These are phyloP conservation scores for Solanum aculeatissimum DNA, from an alignment of 305 asterid genomes.

Conservation along the genomic window DNA sequence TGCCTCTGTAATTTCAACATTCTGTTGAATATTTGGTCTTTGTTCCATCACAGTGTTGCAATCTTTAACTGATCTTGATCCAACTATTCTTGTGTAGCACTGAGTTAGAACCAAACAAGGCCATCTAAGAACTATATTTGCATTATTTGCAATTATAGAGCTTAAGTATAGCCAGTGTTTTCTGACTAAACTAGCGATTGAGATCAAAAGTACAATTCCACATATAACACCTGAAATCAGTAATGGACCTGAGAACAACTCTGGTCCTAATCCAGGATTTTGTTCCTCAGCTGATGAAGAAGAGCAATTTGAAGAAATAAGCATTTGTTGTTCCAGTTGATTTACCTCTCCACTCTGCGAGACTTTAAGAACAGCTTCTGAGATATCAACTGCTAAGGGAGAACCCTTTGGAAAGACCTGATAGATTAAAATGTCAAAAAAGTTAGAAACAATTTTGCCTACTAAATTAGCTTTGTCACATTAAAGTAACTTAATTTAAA, in stretches of 20 bases:
- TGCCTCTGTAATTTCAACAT: background rate
- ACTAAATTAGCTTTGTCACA: no score
- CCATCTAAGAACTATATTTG: background rate
- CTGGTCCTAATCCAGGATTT: background rate
- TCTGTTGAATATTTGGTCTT: background rate
- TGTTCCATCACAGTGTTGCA: background rate
- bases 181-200: background rate
- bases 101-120: background rate
- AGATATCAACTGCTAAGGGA: conserved; percentile 31
- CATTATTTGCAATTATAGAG: background rate
- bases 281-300: background rate
- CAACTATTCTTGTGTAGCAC: background rate
- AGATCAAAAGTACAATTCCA: background rate
- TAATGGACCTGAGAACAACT: conserved; percentile 8
- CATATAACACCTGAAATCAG: conserved; percentile 8
- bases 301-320: conserved; percentile 19
- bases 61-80: background rate
- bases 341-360: conserved; percentile 39
- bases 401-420: conserved; percentile 59
- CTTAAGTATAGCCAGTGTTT: background rate
- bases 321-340: conserved; percentile 25
- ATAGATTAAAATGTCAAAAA: background rate
- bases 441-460: background rate
- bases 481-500: background rate
- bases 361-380: conserved; percentile 47